phyloP scores from a whole-genome alignment of 495 filamentous ascomycete species.

The Tuber umbilicatum region DNA sequence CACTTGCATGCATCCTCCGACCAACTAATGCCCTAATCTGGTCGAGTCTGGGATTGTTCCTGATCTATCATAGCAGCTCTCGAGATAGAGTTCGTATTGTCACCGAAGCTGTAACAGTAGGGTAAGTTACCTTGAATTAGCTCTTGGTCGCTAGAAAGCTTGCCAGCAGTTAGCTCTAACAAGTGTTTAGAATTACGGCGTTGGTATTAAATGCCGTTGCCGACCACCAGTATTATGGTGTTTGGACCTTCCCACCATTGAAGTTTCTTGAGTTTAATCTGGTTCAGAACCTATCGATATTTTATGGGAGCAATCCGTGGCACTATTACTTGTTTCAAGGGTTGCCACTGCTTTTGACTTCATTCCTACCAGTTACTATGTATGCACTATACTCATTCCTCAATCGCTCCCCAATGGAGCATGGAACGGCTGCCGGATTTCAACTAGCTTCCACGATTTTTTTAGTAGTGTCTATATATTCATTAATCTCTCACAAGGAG shows the following conservation, averaged over 20 bases:
- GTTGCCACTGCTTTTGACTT: constrained; percentile 78
- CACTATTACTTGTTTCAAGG: constrained; percentile 93
- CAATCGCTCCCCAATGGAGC: constrained; percentile 18
- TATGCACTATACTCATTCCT: constrained; percentile 55
- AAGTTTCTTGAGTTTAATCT: constrained; percentile 91
- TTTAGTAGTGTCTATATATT: constrained; percentile 58
- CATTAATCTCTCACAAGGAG: constrained; percentile 88
- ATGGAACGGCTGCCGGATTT: constrained; percentile 36
- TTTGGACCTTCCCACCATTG: constrained; percentile 85
- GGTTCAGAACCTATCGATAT: constrained; percentile 72
- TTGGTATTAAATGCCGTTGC: constrained; percentile 46
- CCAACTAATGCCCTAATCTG: constrained; percentile 89
- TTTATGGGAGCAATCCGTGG: constrained; percentile 86
- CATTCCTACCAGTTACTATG: constrained; percentile 67
- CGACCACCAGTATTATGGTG: constrained; percentile 75
- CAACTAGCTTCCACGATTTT: constrained; percentile 59
- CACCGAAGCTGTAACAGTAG: constrained; percentile 30
- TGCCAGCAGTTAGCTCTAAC: background rate
- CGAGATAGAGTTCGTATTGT: constrained; percentile 28
- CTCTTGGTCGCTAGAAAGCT: background rate
- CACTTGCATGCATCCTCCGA: constrained; percentile 75
- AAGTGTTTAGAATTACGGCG: constrained; percentile 20
- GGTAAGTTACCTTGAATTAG: constrained; percentile 33
- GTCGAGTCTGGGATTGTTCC: constrained; percentile 53
- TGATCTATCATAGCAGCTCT: constrained; percentile 44